These are phyloP conservation scores for Salicornia ramosissima DNA, from an alignment of 148 eudicot species.

Conservation along the genomic window DNA sequence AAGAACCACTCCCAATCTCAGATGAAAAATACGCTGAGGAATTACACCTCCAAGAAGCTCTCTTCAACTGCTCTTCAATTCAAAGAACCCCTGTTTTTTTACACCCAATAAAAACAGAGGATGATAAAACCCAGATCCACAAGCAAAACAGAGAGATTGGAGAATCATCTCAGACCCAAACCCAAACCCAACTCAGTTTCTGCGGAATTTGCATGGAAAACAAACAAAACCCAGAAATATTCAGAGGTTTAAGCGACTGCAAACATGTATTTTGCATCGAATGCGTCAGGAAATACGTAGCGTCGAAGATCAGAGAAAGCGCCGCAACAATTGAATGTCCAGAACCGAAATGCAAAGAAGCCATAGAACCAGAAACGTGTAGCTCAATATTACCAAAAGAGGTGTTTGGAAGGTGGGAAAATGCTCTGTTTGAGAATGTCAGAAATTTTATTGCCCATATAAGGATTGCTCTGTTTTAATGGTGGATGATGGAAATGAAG, in stretches of 20 bases:
- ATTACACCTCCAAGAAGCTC: slow-evolving; percentile 56
- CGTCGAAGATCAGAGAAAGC: slow-evolving; percentile 31
- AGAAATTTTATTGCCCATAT: slow-evolving; percentile 52
- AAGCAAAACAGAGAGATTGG: not conserved
- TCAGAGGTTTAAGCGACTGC: slow-evolving; percentile 27
- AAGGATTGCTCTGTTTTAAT: slow-evolving; percentile 50
- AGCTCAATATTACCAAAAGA: slow-evolving; percentile 23
- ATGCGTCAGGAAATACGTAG: slow-evolving; percentile 38
- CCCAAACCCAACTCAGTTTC: slow-evolving; percentile 15
- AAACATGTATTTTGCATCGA: slow-evolving; percentile 43
- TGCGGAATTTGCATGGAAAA: slow-evolving; percentile 64
- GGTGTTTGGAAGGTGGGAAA: slow-evolving; percentile 41
- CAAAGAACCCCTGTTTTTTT: not conserved
- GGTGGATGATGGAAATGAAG: slow-evolving; percentile 25
- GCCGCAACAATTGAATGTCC: slow-evolving; percentile 30
- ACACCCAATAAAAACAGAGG: slow-evolving; percentile 1
- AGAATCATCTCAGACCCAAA: slow-evolving; percentile 21
- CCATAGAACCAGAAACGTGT: slow-evolving; percentile 30
- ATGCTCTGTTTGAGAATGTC: slow-evolving; percentile 28
- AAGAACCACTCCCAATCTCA: slow-evolving; percentile 43
- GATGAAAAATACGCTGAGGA: slow-evolving; percentile 51
- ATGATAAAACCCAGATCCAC: not conserved
- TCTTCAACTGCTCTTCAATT: slow-evolving; percentile 24
- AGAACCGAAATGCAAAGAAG: slow-evolving; percentile 18
- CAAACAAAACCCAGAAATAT: slow-evolving; percentile 34